Evolutionary conservation across 2,329 filamentous ascomycete genomes (phyloP).

Genomic region (Diaporthe sp.): DNA sequence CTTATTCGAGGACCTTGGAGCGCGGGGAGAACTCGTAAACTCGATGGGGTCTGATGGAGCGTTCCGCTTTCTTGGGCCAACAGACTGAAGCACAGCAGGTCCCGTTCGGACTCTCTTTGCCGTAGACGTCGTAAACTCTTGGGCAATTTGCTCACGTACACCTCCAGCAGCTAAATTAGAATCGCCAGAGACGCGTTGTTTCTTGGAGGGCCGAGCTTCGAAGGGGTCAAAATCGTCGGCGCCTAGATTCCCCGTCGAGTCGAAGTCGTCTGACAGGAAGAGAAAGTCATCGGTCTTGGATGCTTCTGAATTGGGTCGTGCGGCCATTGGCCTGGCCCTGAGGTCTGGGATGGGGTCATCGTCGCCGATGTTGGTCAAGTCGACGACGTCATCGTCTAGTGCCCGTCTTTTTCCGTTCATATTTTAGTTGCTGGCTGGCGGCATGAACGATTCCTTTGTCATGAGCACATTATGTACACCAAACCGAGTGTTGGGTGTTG

Average conservation of each 20-base stretch:
- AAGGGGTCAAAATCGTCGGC: constrained; percentile 43
- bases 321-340: not conserved
- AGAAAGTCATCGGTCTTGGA: constrained; percentile 45
- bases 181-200: constrained; percentile 46
- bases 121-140: not conserved
- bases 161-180: not conserved
- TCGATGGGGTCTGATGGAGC: constrained; percentile 50
- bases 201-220: constrained; percentile 49
- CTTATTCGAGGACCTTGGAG: constrained; percentile 27
- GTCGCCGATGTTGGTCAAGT: constrained; percentile 43
- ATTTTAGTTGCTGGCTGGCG: not conserved
- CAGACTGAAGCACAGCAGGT: constrained; percentile 36
- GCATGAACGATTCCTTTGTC: not conserved
- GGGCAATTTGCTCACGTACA: not conserved
- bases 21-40: constrained; percentile 53
- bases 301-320: not conserved
- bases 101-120: not conserved
- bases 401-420: constrained; percentile 22
- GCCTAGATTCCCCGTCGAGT: constrained; percentile 56
- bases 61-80: constrained; percentile 43
- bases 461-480: not conserved
- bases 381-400: constrained; percentile 42
- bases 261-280: constrained; percentile 59
- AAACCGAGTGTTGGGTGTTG: not conserved
- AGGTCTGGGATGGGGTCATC: constrained; percentile 8